Conservation (phyloP, 495 filamentous ascomycete genomes). For the Penicillium cinerascens region DNA sequence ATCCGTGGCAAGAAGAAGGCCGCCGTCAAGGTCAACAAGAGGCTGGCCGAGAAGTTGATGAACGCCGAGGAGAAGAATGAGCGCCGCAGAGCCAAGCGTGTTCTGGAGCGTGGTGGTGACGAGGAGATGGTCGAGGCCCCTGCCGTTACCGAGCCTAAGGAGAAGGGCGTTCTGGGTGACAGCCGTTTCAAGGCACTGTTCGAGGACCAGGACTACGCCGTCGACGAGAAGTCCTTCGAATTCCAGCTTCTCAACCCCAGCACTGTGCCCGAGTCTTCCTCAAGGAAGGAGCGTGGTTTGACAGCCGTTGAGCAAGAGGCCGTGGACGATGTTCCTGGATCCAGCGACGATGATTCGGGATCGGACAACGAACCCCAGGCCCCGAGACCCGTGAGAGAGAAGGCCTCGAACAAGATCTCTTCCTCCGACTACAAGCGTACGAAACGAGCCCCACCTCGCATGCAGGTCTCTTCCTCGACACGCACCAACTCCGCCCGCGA, state of each 20-base stretch:
- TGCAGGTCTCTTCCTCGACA: constrained; percentile 55
- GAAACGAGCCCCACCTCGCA: constrained; percentile 53
- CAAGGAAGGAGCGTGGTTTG: constrained; percentile 49
- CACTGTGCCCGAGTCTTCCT: constrained; percentile 42
- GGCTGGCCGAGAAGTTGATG: constrained; percentile 77
- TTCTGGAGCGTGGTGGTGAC: constrained; percentile 55
- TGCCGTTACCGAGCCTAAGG: constrained; percentile 25
- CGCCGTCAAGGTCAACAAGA: constrained; percentile 83
- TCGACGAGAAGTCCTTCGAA: constrained; percentile 86
- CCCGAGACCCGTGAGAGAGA: constrained; percentile 22
- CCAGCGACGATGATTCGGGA: constrained; percentile 44
- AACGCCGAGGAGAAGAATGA: constrained; percentile 77
- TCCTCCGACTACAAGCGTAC: constrained; percentile 42
- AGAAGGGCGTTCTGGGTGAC: constrained; percentile 66
- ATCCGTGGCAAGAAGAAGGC: constrained; percentile 93
- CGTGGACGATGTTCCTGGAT: constrained; percentile 45
- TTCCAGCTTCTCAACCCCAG: constrained; percentile 87
- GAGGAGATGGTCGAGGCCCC: constrained; percentile 41
- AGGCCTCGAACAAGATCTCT: constrained; percentile 59
- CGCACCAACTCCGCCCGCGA: constrained; percentile 44
- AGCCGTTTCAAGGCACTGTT: constrained; percentile 85
- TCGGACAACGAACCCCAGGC: constrained; percentile 26
- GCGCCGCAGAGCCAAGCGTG: constrained; percentile 56
- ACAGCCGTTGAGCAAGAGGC: constrained; percentile 68
- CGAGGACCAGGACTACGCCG: constrained; percentile 85